phyloP scores from a whole-genome alignment of 1,284 basidiomycete genomes.

The Cryptococcus hybrid region DNA sequence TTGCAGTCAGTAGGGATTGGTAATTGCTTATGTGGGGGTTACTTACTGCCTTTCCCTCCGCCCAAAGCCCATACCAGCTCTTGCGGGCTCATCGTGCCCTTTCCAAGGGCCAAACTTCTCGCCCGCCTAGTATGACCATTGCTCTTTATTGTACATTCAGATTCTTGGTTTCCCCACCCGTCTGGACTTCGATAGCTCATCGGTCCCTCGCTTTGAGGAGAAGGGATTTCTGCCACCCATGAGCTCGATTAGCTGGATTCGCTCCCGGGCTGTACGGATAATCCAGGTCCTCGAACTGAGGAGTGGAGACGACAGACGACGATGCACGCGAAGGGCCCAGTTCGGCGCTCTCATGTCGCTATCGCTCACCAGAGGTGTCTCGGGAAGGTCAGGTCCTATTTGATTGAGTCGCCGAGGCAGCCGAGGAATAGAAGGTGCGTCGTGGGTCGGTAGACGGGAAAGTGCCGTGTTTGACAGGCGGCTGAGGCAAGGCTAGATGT shows the following conservation, averaged over 20 bases:
- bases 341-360: constrained; percentile 18
- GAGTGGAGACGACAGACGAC: constrained; percentile 8
- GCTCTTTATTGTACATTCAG: constrained; percentile 4
- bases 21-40: not conserved
- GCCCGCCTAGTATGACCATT: constrained; percentile 27
- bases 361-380: constrained; percentile 2
- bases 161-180: constrained; percentile 18
- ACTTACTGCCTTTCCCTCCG: constrained; percentile 5
- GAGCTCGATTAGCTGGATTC: constrained; percentile 23
- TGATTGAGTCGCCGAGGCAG: constrained; percentile 9
- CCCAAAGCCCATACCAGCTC: constrained; percentile 46
- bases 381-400: constrained; percentile 17
- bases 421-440: not conserved
- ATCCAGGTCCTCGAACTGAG: constrained; percentile 1
- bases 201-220: constrained; percentile 12
- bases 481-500: constrained; percentile 9
- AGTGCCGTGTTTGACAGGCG: constrained; percentile 10
- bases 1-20: not conserved
- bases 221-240: constrained; percentile 24
- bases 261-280: constrained; percentile 31
- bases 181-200: constrained; percentile 31
- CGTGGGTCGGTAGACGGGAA: constrained; percentile 4
- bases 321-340: constrained; percentile 25
- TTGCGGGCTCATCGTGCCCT: constrained; percentile 40
- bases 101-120: constrained; percentile 38